Conservation (phyloP, 441 rosid species). For the Viola pubescens region DNA sequence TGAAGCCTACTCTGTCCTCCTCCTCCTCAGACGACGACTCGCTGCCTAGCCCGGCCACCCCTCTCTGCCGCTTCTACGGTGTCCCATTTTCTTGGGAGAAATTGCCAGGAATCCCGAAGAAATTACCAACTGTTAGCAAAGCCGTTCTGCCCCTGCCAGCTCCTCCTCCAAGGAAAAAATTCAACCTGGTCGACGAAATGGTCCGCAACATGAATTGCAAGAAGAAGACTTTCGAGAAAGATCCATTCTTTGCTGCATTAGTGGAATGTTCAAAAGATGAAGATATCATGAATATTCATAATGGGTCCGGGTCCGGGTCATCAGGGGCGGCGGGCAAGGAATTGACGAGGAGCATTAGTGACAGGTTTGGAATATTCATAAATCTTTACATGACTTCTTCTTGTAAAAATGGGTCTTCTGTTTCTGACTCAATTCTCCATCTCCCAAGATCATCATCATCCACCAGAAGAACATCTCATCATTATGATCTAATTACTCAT, state of each 20-base stretch:
- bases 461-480: slow-evolving; percentile 19
- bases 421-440: slow-evolving; percentile 60
- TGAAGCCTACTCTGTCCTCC: slow-evolving; percentile 34
- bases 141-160: slow-evolving; percentile 66
- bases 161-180: slow-evolving; percentile 30
- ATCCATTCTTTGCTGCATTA: slow-evolving; percentile 70
- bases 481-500: slow-evolving; percentile 34
- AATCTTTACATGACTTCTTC: slow-evolving; percentile 37
- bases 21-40: slow-evolving; percentile 33
- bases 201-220: slow-evolving; percentile 17
- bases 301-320: slow-evolving; percentile 17
- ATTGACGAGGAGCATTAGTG: slow-evolving; percentile 39
- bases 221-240: slow-evolving; percentile 19
- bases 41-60: slow-evolving; percentile 41
- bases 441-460: slow-evolving; percentile 37
- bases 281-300: not conserved
- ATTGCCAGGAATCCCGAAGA: slow-evolving; percentile 80
- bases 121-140: slow-evolving; percentile 4
- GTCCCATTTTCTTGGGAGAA: slow-evolving; percentile 92
- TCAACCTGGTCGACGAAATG: slow-evolving; percentile 5
- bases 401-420: slow-evolving; percentile 55
- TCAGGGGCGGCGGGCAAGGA: slow-evolving; percentile 6
- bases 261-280: slow-evolving; percentile 64
- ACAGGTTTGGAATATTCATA: slow-evolving; percentile 49
- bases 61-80: slow-evolving; percentile 47